Evolutionary conservation across 345 rosid species (phyloP).

Genomic region (Camelina laxa): DNA sequence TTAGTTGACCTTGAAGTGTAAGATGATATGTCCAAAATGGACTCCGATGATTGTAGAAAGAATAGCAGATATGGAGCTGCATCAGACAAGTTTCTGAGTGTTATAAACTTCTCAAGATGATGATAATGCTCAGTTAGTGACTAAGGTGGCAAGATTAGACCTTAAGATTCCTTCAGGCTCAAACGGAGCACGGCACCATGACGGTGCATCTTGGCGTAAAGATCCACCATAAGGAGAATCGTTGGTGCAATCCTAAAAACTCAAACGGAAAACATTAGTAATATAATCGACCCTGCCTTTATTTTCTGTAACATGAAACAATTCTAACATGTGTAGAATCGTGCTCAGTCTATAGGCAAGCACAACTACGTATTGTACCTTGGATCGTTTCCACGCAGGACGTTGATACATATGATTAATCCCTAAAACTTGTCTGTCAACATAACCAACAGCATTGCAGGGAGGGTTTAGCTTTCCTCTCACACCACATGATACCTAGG

Average conservation of each 20-base stretch:
- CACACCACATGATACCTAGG: slow-evolving; percentile 72
- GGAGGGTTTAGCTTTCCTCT: slow-evolving; percentile 86
- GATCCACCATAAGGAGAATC: slow-evolving; percentile 70
- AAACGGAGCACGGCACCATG: slow-evolving; percentile 91
- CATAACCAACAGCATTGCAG: slow-evolving; percentile 83
- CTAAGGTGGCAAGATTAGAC: slow-evolving; percentile 41
- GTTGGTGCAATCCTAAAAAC: slow-evolving; percentile 73
- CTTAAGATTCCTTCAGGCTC: slow-evolving; percentile 95
- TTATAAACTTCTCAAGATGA: slow-evolving; percentile 5
- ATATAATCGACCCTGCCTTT: background rate
- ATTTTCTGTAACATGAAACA: slow-evolving; percentile 12
- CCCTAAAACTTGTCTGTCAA: slow-evolving; percentile 78
- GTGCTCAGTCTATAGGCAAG: background rate
- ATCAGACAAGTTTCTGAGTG: slow-evolving; percentile 26
- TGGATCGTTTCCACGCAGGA: slow-evolving; percentile 95
- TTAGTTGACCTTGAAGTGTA: slow-evolving; percentile 64
- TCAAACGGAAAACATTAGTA: background rate
- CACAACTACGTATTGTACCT: slow-evolving; percentile 49
- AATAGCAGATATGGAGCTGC: slow-evolving; percentile 83
- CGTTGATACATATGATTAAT: slow-evolving; percentile 71
- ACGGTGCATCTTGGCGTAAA: slow-evolving; percentile 62
- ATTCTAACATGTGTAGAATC: background rate
- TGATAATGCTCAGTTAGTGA: background rate
- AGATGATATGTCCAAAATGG: slow-evolving; percentile 82
- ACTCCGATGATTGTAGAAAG: slow-evolving; percentile 81